Conservation (phyloP, 306 rosid species). For the Rosa persica region DNA sequence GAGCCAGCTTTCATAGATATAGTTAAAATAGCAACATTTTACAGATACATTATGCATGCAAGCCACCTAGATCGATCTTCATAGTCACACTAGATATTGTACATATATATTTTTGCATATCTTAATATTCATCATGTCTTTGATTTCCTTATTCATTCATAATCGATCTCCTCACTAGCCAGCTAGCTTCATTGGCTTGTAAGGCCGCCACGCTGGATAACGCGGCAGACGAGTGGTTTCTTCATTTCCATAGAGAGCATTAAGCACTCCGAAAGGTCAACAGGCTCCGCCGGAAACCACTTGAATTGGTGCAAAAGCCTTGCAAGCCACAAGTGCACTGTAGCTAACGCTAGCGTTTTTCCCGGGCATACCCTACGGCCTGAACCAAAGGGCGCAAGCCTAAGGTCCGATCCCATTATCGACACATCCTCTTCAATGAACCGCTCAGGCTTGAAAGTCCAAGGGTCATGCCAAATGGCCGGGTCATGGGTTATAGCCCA, state of each 20-base stretch:
- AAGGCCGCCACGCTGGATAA: conserved; percentile 20
- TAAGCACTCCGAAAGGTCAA: conserved; percentile 73
- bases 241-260: conserved; percentile 82
- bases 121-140: conserved; percentile 2
- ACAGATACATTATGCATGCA: background rate
- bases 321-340: conserved; percentile 78
- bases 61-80: background rate
- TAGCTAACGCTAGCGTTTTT: conserved; percentile 63
- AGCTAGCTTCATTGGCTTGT: background rate
- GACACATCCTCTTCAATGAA: conserved; percentile 60
- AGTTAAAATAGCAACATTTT: background rate
- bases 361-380: conserved; percentile 89
- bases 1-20: background rate
- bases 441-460: conserved; percentile 66
- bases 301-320: conserved; percentile 53
- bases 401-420: conserved; percentile 70
- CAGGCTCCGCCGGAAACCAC: conserved; percentile 54
- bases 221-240: conserved; percentile 44
- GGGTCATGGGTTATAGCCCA: conserved; percentile 92
- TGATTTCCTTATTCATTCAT: background rate
- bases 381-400: conserved; percentile 86
- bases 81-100: conserved; percentile 1
- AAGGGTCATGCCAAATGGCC: conserved; percentile 67
- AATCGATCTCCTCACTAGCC: background rate
- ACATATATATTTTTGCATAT: background rate